Conservation (phyloP, 2,329 filamentous ascomycete species). For the Pezicula neosporulosa region DNA sequence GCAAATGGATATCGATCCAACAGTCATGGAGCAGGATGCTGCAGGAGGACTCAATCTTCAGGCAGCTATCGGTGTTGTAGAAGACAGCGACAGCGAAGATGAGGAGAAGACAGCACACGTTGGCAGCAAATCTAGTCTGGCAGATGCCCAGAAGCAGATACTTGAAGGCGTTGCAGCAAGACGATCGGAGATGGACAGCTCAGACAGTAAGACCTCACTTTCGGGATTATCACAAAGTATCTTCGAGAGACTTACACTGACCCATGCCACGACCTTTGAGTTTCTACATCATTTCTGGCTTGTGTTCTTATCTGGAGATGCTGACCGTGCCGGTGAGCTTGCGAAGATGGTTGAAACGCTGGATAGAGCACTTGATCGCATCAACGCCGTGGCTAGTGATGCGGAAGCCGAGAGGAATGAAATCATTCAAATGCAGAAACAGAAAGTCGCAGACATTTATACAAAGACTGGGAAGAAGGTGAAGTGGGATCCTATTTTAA, state of each 20-base stretch:
- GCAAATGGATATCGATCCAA: conserved; percentile 53
- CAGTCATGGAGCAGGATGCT: conserved; percentile 42
- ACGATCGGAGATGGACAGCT: conserved; percentile 54
- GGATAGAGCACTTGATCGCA: conserved; percentile 70
- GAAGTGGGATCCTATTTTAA: conserved; percentile 55
- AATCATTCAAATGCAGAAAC: conserved; percentile 63
- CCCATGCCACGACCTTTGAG: conserved; percentile 89
- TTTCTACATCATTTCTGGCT: conserved; percentile 98
- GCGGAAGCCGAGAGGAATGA: conserved; percentile 72
- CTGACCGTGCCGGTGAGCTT: conserved; percentile 76
- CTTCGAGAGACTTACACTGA: conserved; percentile 64
- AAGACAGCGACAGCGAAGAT: conserved; percentile 67
- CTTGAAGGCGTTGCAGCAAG: conserved; percentile 61
- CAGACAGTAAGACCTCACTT: conserved; percentile 19
- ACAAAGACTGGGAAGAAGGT: conserved; percentile 72
- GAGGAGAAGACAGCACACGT: conserved; percentile 57
- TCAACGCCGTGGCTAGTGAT: conserved; percentile 74
- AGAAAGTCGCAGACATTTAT: conserved; percentile 67
- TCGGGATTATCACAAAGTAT: conserved; percentile 44
- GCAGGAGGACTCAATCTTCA: conserved; percentile 57
- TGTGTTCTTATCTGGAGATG: conserved; percentile 84
- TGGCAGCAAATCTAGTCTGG: conserved; percentile 66
- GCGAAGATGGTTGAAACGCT: conserved; percentile 81
- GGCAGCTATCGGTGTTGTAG: conserved; percentile 62
- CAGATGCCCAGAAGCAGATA: conserved; percentile 62